Conservation (phyloP, 305 asterid genomes). For the Fraxinus greggii region DNA sequence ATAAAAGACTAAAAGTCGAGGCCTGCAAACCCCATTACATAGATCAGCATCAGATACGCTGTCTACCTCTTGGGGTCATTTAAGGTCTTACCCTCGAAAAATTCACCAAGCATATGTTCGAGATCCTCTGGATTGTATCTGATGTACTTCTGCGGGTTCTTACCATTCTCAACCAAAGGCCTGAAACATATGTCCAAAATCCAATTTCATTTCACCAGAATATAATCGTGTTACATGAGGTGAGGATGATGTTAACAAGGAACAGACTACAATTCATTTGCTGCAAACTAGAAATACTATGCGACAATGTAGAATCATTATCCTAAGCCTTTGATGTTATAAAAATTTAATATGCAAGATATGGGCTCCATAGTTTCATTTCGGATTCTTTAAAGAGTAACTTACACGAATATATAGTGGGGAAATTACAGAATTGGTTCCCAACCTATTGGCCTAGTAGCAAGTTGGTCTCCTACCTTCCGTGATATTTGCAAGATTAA, state of each 20-base stretch:
- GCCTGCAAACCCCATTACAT: neutral
- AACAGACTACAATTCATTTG: neutral
- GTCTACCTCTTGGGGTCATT: conserved; percentile 74
- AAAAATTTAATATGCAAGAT: neutral
- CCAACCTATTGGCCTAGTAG: neutral
- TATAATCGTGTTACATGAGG: neutral
- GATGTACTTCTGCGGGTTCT: conserved; percentile 90
- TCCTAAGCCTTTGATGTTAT: neutral
- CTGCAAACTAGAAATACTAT: neutral
- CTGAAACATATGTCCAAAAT: conserved; percentile 39
- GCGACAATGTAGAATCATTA: neutral
- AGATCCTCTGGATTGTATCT: conserved; percentile 93
- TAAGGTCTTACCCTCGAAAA: conserved; percentile 88
- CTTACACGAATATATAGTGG: neutral
- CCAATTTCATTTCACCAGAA: neutral
- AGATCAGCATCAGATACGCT: neutral
- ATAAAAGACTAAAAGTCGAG: neutral
- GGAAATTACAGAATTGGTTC: neutral
- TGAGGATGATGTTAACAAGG: neutral
- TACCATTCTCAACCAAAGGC: conserved; percentile 83
- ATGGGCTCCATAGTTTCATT: neutral
- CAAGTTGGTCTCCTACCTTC: neutral
- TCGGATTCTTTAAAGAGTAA: neutral
- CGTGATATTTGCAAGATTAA: neutral
- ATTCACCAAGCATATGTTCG: conserved; percentile 91